These are phyloP conservation scores for Fonsecaea nubica DNA, from an alignment of 2,329 filamentous ascomycete genomes.

Conservation along the genomic window DNA sequence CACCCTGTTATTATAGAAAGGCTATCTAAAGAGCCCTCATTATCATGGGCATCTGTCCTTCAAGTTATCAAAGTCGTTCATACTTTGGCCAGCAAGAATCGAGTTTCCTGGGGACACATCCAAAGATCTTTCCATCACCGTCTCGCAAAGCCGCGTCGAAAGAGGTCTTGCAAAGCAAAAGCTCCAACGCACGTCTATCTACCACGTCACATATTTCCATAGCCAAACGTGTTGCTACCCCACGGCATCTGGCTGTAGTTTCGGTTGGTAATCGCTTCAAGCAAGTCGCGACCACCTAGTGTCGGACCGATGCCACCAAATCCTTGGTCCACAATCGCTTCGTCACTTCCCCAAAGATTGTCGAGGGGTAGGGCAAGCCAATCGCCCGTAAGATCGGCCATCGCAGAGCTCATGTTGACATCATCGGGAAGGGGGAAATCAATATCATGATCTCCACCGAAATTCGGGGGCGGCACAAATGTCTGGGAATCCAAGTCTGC, in stretches of 20 bases:
- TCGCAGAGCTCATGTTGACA: conserved; percentile 32
- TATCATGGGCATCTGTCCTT: neutral
- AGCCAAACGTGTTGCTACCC: conserved; percentile 29
- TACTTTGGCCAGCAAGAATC: neutral
- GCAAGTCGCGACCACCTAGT: conserved; percentile 60
- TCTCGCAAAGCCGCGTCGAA: neutral
- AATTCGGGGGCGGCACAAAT: conserved; percentile 40
- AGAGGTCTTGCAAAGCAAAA: neutral
- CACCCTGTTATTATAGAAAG: neutral
- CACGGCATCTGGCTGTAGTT: conserved; percentile 36
- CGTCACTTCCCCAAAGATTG: conserved; percentile 61
- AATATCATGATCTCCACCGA: conserved; percentile 39
- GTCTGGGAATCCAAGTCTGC: conserved; percentile 39
- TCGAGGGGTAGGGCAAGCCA: conserved; percentile 69
- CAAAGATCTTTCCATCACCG: neutral
- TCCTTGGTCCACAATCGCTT: conserved; percentile 56
- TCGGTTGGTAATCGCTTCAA: conserved; percentile 49
- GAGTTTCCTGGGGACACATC: neutral
- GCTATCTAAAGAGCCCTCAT: neutral
- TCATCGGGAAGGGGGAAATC: conserved; percentile 30
- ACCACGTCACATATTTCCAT: conserved; percentile 17
- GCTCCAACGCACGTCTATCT: neutral
- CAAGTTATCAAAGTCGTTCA: neutral
- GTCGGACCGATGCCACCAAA: conserved; percentile 68
- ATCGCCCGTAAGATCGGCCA: conserved; percentile 47